phyloP scores from a whole-genome alignment of 257 asterid genomes.

The Striga asiatica region DNA sequence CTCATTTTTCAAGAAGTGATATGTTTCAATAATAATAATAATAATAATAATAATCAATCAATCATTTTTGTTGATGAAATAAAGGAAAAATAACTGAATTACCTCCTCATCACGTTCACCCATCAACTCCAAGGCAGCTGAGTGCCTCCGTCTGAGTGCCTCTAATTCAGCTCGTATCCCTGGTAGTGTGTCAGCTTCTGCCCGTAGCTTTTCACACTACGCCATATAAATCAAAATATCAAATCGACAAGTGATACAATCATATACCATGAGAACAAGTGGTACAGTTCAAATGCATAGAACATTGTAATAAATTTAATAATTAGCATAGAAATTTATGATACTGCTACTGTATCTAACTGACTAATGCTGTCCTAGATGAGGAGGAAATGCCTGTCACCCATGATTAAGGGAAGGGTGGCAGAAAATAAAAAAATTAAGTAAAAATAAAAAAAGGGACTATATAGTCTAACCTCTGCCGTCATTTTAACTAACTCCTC shows the following conservation, averaged over 20 bases:
- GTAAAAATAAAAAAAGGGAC: not conserved
- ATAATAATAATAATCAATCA: too few relatives aligned
- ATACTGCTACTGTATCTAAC: not conserved
- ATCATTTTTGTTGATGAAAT: not conserved
- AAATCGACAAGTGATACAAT: too few relatives aligned
- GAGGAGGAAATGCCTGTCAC: not conserved
- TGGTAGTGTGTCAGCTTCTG: slow-evolving; percentile 75
- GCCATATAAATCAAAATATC: not conserved
- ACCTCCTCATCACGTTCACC: slow-evolving; percentile 99
- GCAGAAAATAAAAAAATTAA: too few relatives aligned
- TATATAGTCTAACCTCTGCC: slow-evolving; percentile 49
- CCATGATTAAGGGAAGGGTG: not conserved
- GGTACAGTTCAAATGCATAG: too few relatives aligned
- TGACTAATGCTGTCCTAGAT: too few relatives aligned
- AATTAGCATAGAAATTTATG: not conserved
- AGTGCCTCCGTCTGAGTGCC: slow-evolving; percentile 86
- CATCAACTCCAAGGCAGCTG: slow-evolving; percentile 97
- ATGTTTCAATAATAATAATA: too few relatives aligned
- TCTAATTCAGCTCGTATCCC: slow-evolving; percentile 90
- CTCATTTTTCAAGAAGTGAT: too few relatives aligned
- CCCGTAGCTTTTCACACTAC: slow-evolving; percentile 77
- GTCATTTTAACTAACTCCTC: slow-evolving; percentile 98
- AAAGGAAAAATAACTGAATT: slow-evolving; percentile 9
- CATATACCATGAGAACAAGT: too few relatives aligned
- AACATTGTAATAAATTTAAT: too few relatives aligned